Percentiles rank a stretch among this genome's conserved stretches.
These are phyloP conservation scores for Parmales sp. DNA, from an alignment of 108 stramenopile genomes.

Conservation along the genomic window DNA sequence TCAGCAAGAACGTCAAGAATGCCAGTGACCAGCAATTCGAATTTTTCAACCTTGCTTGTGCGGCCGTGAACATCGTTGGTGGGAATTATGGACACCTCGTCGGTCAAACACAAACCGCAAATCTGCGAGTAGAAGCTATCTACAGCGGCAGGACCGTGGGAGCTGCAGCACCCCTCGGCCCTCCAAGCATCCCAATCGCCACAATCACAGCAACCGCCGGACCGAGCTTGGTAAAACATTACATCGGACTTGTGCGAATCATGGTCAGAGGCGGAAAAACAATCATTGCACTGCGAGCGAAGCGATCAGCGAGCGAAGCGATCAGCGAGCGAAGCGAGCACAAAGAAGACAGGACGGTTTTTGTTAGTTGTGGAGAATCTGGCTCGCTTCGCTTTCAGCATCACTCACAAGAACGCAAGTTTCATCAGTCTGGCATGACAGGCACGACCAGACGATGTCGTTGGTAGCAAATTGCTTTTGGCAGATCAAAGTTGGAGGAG, in stretches of 20 bases:
- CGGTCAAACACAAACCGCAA: no score
- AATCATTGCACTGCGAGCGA: conserved; percentile 60
- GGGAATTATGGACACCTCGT: neutral
- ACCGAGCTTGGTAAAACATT: conserved; percentile 85
- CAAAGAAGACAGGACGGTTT: neutral
- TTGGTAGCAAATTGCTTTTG: conserved; percentile 80
- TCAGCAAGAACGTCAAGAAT: neutral
- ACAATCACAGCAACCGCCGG: conserved; percentile 96
- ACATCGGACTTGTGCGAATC: conserved; percentile 94
- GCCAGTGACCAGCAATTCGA: neutral
- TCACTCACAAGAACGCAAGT: conserved; percentile 58
- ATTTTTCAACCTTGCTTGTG: neutral
- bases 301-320: neutral
- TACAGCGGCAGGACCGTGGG: conserved; percentile 27
- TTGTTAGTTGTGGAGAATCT: no score
- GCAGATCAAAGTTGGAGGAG: conserved; percentile 25
- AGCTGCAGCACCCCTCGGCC: conserved; percentile 57
- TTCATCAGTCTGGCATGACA: conserved; percentile 87
- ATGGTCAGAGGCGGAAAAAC: conserved; percentile 75
- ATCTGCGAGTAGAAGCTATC: no score
- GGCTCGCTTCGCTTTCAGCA: no score
- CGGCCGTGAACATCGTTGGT: neutral
- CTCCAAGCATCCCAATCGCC: conserved; percentile 96
- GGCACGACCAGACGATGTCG: conserved; percentile 98
- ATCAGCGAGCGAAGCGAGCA: neutral